Percentiles rank a stretch among this genome's conserved stretches.
Evolutionary conservation across 2,329 filamentous ascomycete genomes (phyloP).

Genomic region (Hymenoscyphus albidus): DNA sequence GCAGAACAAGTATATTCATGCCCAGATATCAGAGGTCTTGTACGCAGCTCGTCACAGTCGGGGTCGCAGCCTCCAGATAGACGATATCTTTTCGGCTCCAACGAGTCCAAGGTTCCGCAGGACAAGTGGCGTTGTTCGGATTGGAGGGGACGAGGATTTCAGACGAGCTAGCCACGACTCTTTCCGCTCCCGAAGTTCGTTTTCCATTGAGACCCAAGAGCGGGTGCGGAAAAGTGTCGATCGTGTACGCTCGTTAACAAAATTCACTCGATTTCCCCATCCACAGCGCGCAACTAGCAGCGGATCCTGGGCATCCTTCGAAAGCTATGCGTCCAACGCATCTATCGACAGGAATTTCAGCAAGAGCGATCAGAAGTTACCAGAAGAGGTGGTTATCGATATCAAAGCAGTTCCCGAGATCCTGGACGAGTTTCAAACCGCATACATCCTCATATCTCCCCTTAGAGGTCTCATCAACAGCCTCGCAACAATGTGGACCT

Average conservation of each 20-base stretch:
- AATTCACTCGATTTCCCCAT: constrained; percentile 26
- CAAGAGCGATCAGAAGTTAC: neutral
- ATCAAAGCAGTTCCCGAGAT: constrained; percentile 19
- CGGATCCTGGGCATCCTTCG: constrained; percentile 23
- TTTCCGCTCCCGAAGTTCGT: constrained; percentile 21
- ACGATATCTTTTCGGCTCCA: constrained; percentile 13
- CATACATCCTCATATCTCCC: constrained; percentile 66
- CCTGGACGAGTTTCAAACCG: constrained; percentile 36
- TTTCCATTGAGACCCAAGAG: constrained; percentile 34
- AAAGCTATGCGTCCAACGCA: constrained; percentile 19
- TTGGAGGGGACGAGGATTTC: constrained; percentile 35
- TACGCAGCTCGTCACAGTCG: constrained; percentile 13
- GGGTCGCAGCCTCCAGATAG: constrained; percentile 22
- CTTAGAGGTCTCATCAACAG: constrained; percentile 56
- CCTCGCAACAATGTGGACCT: constrained; percentile 52
- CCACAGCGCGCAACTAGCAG: constrained; percentile 29
- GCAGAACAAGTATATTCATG: constrained; percentile 42
- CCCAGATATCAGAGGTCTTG: constrained; percentile 19
- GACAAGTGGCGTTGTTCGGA: constrained; percentile 26
- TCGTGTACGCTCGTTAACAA: constrained; percentile 35
- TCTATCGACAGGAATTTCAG: constrained; percentile 11
- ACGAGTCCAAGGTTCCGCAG: constrained; percentile 21
- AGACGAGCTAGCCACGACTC: constrained; percentile 38
- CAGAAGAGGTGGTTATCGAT: neutral
- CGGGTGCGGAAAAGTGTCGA: constrained; percentile 40